phyloP scores from a whole-genome alignment of 23 red algal genomes.

The Agarophyton chilense region DNA sequence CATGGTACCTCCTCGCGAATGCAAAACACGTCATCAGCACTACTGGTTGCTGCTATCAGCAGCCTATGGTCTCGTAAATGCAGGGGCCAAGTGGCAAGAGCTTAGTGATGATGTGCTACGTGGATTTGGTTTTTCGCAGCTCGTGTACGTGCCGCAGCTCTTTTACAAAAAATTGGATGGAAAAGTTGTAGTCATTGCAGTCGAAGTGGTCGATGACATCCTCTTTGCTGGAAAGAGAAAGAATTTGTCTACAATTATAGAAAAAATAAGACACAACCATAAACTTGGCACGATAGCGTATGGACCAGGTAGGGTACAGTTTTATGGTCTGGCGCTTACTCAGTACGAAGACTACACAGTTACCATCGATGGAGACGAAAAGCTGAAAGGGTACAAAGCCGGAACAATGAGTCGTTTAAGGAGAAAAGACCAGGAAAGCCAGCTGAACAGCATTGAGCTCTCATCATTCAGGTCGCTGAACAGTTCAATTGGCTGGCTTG shows the following conservation, averaged over 20 bases:
- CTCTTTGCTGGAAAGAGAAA: not conserved
- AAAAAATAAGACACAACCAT: not conserved
- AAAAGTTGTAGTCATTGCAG: not conserved
- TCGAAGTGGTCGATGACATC: constrained; percentile 62
- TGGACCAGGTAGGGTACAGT: constrained; percentile 15
- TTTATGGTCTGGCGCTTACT: not conserved
- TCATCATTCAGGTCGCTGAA: constrained; percentile 8
- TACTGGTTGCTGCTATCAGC: constrained; percentile 36
- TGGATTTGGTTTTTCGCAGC: not conserved
- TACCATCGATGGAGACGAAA: constrained; percentile 17
- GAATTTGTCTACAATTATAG: not conserved
- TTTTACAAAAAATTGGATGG: not conserved
- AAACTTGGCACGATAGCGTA: constrained; percentile 22
- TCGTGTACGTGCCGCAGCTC: constrained; percentile 41
- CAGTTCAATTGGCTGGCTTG: constrained; percentile 13
- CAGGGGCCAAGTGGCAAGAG: constrained; percentile 46
- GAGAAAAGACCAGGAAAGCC: not conserved
- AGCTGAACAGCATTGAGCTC: constrained; percentile 10
- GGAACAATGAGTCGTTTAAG: not conserved
- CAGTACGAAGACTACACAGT: constrained; percentile 1
- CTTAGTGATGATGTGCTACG: constrained; percentile 1
- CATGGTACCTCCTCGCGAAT: constrained; percentile 23
- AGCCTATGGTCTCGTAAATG: constrained; percentile 46
- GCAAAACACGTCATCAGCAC: not conserved
- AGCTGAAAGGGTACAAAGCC: not conserved